phyloP scores from a whole-genome alignment of 495 filamentous ascomycete species.

The Ascobolus immersus region DNA sequence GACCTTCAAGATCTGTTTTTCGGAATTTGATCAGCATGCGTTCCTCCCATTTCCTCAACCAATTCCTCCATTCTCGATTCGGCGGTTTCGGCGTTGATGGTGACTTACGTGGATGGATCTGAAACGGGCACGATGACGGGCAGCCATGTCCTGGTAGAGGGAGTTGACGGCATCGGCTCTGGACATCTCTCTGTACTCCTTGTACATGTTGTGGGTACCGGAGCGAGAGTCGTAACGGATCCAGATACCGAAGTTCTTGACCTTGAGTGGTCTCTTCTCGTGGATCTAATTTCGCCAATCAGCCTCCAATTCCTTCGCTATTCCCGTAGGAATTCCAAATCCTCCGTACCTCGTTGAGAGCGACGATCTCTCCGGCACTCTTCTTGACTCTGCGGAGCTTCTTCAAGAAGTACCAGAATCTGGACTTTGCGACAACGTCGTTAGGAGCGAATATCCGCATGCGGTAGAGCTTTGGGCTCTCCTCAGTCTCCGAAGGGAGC shows the following conservation, averaged over 20 bases:
- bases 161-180: slow-evolving; percentile 82
- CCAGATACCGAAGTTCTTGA: slow-evolving; percentile 99
- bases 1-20: slow-evolving; percentile 72
- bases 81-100: not conserved
- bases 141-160: slow-evolving; percentile 98
- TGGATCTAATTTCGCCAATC: slow-evolving; percentile 37
- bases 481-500: slow-evolving; percentile 83
- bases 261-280: slow-evolving; percentile 94
- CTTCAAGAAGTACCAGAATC: slow-evolving; percentile 99
- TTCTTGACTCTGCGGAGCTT: slow-evolving; percentile 99
- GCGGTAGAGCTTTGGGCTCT: slow-evolving; percentile 91
- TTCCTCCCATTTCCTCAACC: not conserved
- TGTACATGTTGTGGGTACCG: slow-evolving; percentile 99
- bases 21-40: not conserved
- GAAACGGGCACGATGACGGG: slow-evolving; percentile 91
- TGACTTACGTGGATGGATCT: slow-evolving; percentile 80
- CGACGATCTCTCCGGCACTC: slow-evolving; percentile 96
- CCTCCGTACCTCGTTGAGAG: slow-evolving; percentile 66
- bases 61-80: slow-evolving; percentile 1
- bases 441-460: slow-evolving; percentile 99
- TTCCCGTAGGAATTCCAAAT: not conserved
- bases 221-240: slow-evolving; percentile 99
- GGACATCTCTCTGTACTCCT: slow-evolving; percentile 98
- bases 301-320: slow-evolving; percentile 2
- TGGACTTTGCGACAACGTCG: slow-evolving; percentile 88